Percentiles rank a stretch among this genome's conserved stretches.
These are phyloP conservation scores for Aspergillus sp. DNA, from an alignment of 2,329 filamentous ascomycete genomes.

Conservation along the genomic window DNA sequence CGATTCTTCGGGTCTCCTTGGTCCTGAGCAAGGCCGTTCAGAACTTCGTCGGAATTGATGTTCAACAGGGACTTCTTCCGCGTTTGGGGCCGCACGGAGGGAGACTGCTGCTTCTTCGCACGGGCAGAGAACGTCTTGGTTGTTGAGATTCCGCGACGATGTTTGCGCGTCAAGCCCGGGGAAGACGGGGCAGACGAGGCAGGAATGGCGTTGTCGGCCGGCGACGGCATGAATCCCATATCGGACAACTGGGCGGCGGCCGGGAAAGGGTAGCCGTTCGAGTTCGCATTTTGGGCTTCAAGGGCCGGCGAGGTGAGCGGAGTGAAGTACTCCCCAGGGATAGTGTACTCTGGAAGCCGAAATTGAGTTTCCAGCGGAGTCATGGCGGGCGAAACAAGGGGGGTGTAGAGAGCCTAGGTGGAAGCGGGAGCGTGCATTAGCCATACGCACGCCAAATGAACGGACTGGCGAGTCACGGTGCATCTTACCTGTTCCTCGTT, in stretches of 20 bases:
- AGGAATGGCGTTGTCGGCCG: conserved; percentile 39
- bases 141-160: conserved; percentile 38
- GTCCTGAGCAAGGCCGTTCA: conserved; percentile 39
- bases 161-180: conserved; percentile 37
- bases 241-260: conserved; percentile 36
- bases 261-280: conserved; percentile 36
- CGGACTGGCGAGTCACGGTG: background rate
- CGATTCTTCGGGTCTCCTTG: conserved; percentile 22
- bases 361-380: conserved; percentile 50
- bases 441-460: conserved; percentile 4
- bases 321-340: conserved; percentile 51
- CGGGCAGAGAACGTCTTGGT: conserved; percentile 33
- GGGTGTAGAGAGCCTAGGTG: conserved; percentile 48
- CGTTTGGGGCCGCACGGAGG: conserved; percentile 43
- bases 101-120: conserved; percentile 44
- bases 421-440: conserved; percentile 18
- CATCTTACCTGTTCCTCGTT: conserved; percentile 44
- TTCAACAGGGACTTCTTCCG: conserved; percentile 34
- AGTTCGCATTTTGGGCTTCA: conserved; percentile 44
- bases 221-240: conserved; percentile 43
- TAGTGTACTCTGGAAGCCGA: conserved; percentile 47
- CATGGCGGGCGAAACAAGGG: conserved; percentile 51
- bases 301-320: conserved; percentile 52
- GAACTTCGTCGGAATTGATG: conserved; percentile 34
- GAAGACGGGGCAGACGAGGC: conserved; percentile 32